These are phyloP conservation scores for Chaetomiaceae sp. DNA, from an alignment of 2,329 filamentous ascomycete genomes.

Conservation along the genomic window DNA sequence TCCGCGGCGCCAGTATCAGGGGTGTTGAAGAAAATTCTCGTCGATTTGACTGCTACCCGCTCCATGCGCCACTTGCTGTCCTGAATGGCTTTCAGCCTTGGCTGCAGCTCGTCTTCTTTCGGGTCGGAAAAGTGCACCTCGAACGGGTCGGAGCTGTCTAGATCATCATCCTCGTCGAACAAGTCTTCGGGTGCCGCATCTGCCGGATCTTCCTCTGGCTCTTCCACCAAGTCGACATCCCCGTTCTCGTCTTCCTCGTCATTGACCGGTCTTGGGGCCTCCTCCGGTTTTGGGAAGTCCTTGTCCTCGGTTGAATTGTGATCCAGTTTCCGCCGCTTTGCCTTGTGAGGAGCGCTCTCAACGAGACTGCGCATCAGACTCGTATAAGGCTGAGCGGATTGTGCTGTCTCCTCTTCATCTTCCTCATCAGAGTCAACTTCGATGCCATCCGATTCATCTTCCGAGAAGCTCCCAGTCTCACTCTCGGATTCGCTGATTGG, in stretches of 20 bases:
- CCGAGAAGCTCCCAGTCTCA: conserved; percentile 13
- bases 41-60: conserved; percentile 43
- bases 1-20: conserved; percentile 39
- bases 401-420: conserved; percentile 42
- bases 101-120: conserved; percentile 56
- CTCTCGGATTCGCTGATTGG: conserved; percentile 23
- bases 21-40: conserved; percentile 44
- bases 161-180: conserved; percentile 48
- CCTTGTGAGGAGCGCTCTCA: conserved; percentile 38
- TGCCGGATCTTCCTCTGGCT: conserved; percentile 39
- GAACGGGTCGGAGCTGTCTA: conserved; percentile 61
- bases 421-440: conserved; percentile 44
- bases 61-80: conserved; percentile 49
- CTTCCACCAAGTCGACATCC: conserved; percentile 42
- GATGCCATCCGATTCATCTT: conserved; percentile 28
- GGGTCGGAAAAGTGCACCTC: conserved; percentile 72
- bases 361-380: conserved; percentile 55
- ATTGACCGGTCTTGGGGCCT: conserved; percentile 25
- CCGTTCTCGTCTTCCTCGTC: conserved; percentile 35
- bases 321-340: conserved; percentile 56
- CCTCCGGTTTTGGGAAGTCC: conserved; percentile 5
- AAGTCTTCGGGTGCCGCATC: conserved; percentile 31
- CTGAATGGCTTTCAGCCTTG: conserved; percentile 48
- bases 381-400: conserved; percentile 49
- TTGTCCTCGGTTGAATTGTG: conserved; percentile 29